Evolutionary conservation across 768 basidiomycete genomes (phyloP), one percentile per base, ranked within the genome.

Genomic region (Piloderma croceum): DNA sequence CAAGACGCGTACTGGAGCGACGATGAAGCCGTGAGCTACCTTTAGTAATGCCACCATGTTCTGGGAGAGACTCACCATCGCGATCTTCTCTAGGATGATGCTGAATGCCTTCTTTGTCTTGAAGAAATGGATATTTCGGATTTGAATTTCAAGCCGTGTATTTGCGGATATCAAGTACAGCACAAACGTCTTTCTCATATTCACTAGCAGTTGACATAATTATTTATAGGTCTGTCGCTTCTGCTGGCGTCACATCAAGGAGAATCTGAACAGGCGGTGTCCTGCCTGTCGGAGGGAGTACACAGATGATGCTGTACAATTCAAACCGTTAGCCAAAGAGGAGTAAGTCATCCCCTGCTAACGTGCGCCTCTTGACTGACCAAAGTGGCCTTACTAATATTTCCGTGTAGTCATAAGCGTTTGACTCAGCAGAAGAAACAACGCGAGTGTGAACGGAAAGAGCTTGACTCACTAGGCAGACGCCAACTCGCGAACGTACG

Each of bases 111-210:
- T 33, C 78, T 99, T 44, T 99, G 96, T 67, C 80, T 97, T 32
- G 94, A 98, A 59, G 92, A 96, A 69, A 91, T 99, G 85, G 96
- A 98, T 68, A 80, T 97, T 51, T 91, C 91, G 36, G 96, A 99
- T 76, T 78, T 97, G 63, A 94, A 94, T 70, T 99, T 99, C 71
- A 94, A 92, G 70, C 96, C 96, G 20, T 99, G 96, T 65, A 81
- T 92, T 38, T 99, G 96, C 65, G 96, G 96, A 45, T 96, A 98
- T 67, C 96, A 97, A 77, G 96, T 87, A 48, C n/a, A 52, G 40
- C 38, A 31, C 42, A 31, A 21, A 11, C 13, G 17, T 21, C 39
- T 22, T 43, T 37, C 24, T 24, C 38, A 39, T n/a, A n/a, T n/a
- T n/a, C n/a, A n/a, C n/a, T 34, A 17, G 18, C 24, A 45, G 38